Evolutionary conservation across 805 yeast species (phyloP), one percentile per base, ranked within the genome.

Genomic region (Myxozyma mucilagina): DNA sequence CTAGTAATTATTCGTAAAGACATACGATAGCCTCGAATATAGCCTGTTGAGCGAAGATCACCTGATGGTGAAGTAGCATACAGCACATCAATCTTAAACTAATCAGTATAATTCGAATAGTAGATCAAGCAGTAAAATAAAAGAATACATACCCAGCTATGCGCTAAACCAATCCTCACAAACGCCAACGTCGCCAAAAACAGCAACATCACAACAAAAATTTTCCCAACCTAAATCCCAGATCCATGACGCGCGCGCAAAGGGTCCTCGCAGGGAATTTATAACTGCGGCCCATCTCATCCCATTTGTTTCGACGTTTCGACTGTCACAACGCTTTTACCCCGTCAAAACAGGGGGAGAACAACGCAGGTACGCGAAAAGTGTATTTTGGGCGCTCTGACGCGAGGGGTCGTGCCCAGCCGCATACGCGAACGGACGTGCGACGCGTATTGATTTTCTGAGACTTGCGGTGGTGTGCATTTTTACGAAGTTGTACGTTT

Each of bases 1-100:
- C 42, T 2, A 6, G 7, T 3, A 7, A 13, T 18, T 4, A 29
- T 16, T 11, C 32, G 41, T 9, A 48, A 6, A 11, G 18, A 43
- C 63, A 4, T 36, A 57, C 64, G 53, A 47, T 60, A 65, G 20
- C 35, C 43, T 14, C 68, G 59, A 31, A 64, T 64, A 29, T 65
- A 64, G 36, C 68, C 68, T 7, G 60, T 56, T 9, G 68, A 64
- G 16, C 53, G 34, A 13, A 61, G 29, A 6, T 32, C 50, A 20
- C 66, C 66, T 13, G 47, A 47, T 13, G 58, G 52, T 14, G 51
- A 53, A 34, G 62, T 64, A 11, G 64, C 61, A 32, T 52, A 61
- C 4, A 60, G 35, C 14, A 53, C 52, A 36, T 60, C 64, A 34
- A 60, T 56, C 64, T 56, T 13, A 42, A 13, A 11, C 1, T 4